Base-by-base conservation (phyloP, 2,329 filamentous ascomycete genomes). In the Coniella vitis region DNA sequence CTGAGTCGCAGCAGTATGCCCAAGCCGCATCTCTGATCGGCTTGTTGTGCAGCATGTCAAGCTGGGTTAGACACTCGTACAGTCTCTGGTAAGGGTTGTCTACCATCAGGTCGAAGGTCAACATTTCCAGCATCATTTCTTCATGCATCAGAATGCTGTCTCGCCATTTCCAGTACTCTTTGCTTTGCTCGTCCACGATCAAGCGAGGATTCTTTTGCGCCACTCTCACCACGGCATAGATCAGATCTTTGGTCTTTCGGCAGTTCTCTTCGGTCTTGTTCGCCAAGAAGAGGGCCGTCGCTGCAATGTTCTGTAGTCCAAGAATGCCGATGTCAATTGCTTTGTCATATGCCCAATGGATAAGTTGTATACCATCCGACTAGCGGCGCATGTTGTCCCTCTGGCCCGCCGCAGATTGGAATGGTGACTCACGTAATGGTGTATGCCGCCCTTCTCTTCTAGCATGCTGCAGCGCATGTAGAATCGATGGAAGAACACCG, bases 201-300 rank as follows among this genome's bases (percentile, higher is more conserved):
- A 96, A 79, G 59, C 89, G 87, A 1, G 88, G 76, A 58, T 97
- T 91, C 70, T 98, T 97, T 66, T 96, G 90, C 22, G 91, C 93
- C 17, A 96, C 89, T 56, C 91, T 88, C 52, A 90, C 93, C 59
- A 95, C 93, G 1, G 90, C 88, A 29, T 96, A 85, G 56, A 98
- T 91, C 52, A 98, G 77, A 56, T 96, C 90, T 61, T 89, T 94
- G 58, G 95, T 95, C 68, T 95, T 95, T 42, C 91, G 84, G 62
- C 90, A 94, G 63, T 94, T 95, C 64, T 98, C 93, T 63, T 98
- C 91, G 17, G 94, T 91, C 66, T 98, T 98, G 58, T 94, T 96
- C 8, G 93, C 91, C 9, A 98, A 78, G 59, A 97, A 98, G 2
- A 98, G 75, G 2, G 90, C 81, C 1, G 90, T 95, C 0, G 90